phyloP scores from a whole-genome alignment of 192 early-diverging fungal genomes.

The Dissophora globulifera region DNA sequence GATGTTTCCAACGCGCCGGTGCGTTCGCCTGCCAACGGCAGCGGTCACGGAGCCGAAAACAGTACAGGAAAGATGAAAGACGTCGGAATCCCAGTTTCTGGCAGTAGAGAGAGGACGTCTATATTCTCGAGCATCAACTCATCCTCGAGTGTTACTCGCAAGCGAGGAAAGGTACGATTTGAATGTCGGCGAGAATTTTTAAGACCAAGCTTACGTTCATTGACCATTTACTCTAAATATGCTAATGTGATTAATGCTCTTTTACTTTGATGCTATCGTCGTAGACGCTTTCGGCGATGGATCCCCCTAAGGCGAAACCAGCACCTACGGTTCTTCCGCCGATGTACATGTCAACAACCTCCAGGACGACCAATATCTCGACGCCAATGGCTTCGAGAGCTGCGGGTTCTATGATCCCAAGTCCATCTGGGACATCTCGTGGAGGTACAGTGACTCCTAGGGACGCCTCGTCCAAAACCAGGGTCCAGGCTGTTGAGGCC shows the following conservation, averaged over 20 bases:
- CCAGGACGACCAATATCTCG: conserved; percentile 21
- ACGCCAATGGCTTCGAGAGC: conserved; percentile 41
- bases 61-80: conserved; percentile 39
- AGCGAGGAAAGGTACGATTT: conserved; percentile 42
- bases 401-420: conserved; percentile 49
- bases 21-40: conserved; percentile 6
- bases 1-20: conserved; percentile 19
- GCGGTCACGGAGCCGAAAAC: neutral
- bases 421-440: conserved; percentile 34
- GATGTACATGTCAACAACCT: conserved; percentile 53
- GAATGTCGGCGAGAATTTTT: too few relatives aligned
- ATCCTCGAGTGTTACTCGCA: conserved; percentile 22
- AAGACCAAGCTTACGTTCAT: too few relatives aligned
- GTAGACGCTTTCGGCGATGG: conserved; percentile 52
- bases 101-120: conserved; percentile 32
- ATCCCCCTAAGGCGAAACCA: conserved; percentile 46
- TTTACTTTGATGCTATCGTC: neutral
- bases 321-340: conserved; percentile 44
- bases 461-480: conserved; percentile 23
- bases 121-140: conserved; percentile 23
- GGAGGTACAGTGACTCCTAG: conserved; percentile 28
- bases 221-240: too few relatives aligned
- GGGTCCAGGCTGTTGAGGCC: conserved; percentile 6
- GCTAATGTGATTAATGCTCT: neutral
- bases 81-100: conserved; percentile 23